A percentile compares a stretch with the other conserved stretches of the same genome.
Evolutionary conservation across 2,329 filamentous ascomycete genomes (phyloP).

Genomic region (Ophiostoma novo-ulmi): DNA sequence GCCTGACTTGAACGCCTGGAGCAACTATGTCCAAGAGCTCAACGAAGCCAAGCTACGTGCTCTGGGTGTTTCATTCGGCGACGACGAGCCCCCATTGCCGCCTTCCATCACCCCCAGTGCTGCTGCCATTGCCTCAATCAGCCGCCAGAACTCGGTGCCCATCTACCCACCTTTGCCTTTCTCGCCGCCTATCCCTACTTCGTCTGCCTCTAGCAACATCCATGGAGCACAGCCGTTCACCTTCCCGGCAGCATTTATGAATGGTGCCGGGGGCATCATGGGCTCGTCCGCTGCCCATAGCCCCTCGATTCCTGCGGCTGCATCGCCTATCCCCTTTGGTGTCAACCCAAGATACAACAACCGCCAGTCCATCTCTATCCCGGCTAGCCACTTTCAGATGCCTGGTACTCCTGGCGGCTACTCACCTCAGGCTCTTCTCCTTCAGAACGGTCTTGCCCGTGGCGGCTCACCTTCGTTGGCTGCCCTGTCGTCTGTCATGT

Average conservation of each 20-base stretch:
- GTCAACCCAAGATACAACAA: slow-evolving; percentile 57
- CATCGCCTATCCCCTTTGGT: slow-evolving; percentile 65
- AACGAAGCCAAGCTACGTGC: slow-evolving; percentile 90
- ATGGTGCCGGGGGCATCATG: slow-evolving; percentile 11
- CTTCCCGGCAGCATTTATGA: slow-evolving; percentile 54
- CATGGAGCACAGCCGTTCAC: slow-evolving; percentile 52
- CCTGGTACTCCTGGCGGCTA: slow-evolving; percentile 56
- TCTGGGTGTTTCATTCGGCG: slow-evolving; percentile 76
- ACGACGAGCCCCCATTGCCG: slow-evolving; percentile 59
- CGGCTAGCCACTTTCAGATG: slow-evolving; percentile 60
- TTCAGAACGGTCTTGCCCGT: slow-evolving; percentile 48
- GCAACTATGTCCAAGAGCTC: slow-evolving; percentile 73
- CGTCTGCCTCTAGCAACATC: slow-evolving; percentile 65
- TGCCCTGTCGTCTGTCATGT: slow-evolving; percentile 52
- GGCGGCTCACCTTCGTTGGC: slow-evolving; percentile 61
- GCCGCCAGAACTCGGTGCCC: slow-evolving; percentile 60
- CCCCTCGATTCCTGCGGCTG: slow-evolving; percentile 58
- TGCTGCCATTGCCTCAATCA: slow-evolving; percentile 49
- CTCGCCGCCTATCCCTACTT: slow-evolving; percentile 75
- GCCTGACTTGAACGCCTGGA: slow-evolving; percentile 65
- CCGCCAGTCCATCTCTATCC: slow-evolving; percentile 66
- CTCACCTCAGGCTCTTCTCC: slow-evolving; percentile 52
- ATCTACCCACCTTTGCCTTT: slow-evolving; percentile 73
- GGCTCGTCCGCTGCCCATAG: slow-evolving; percentile 56
- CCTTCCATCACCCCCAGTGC: slow-evolving; percentile 63